phyloP scores from a whole-genome alignment of 2,329 filamentous ascomycete genomes.

The Epichloe elymi region DNA sequence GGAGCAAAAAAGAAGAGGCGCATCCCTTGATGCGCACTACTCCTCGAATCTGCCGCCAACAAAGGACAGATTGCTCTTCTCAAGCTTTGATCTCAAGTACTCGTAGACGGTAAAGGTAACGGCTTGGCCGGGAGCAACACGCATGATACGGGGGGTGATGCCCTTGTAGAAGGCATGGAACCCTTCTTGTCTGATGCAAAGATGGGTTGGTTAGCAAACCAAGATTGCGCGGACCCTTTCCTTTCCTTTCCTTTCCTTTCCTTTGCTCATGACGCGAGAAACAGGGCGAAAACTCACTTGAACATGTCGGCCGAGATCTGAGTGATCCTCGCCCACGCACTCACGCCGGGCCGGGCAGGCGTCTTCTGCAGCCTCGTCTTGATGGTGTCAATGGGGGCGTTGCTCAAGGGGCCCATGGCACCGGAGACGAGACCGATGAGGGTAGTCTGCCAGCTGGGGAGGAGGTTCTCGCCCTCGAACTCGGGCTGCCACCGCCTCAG shows the following conservation, averaged over 20 bases:
- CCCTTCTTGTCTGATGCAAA: constrained; percentile 63
- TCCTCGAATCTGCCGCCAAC: constrained; percentile 56
- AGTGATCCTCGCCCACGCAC: constrained; percentile 65
- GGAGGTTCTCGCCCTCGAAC: constrained; percentile 48
- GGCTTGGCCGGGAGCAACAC: constrained; percentile 89
- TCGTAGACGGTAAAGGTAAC: constrained; percentile 69
- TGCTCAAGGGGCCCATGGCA: constrained; percentile 85
- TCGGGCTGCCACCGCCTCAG: constrained; percentile 63
- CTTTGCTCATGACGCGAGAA: background rate
- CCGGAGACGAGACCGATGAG: constrained; percentile 82
- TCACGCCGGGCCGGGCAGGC: constrained; percentile 68
- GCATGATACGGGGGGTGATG: constrained; percentile 94
- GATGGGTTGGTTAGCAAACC: background rate
- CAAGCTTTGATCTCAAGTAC: constrained; percentile 58
- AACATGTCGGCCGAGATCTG: constrained; percentile 75
- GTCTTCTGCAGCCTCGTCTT: constrained; percentile 93
- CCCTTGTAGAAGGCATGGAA: constrained; percentile 96
- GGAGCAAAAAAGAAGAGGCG: background rate
- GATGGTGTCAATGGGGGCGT: constrained; percentile 97
- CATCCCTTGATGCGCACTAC: constrained; percentile 19
- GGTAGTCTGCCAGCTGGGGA: constrained; percentile 85
- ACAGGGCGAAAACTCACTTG: constrained; percentile 34
- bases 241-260: background rate
- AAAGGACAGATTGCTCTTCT: constrained; percentile 48
- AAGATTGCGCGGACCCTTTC: background rate